Evolutionary conservation across 306 rosid genomes (phyloP), one percentile per base, ranked within the genome.

Genomic region (Lagenaria siceraria): DNA sequence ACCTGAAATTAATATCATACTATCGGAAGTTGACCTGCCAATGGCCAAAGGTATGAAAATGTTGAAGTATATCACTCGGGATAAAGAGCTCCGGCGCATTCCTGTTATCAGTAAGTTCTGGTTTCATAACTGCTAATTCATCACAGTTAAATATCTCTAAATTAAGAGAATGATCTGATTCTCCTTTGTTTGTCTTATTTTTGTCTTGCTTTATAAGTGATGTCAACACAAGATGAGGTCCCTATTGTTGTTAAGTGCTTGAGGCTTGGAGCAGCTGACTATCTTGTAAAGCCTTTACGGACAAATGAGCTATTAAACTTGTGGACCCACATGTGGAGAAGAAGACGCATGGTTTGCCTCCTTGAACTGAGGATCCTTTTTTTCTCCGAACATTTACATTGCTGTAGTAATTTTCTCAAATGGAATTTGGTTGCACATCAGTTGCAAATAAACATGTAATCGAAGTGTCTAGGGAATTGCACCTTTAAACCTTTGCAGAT

Each of bases 241-340:
- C 88, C 99, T 71, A 74, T 90, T 84, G 99, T 96, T 79, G 99
- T 96, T 36, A 96, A 92, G 88, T 96, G 99, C 91, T 80, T 92
- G 91, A 89, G 90, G 87, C 97, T 92, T 35, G 99, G 99, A 86
- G 99, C 98, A 42, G 98, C 98, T 0, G 98, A 96, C 88, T 96
- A 96, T 89, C 99, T 96, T 75, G 98, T 96, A 29, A 96, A 96
- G 93, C 99, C 99, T 75, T 85, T 96, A 83, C 90, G 99, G 78
- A 90, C 97, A 70, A 96, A 96, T 87, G 99, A 96, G 86, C 96
- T 96, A 81, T 79, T 96, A 74, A 96, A 89, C 83, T 86, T 96
- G 91, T 96, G 98, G 99, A 96, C 92, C 3, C 99, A 96, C 88
- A 84, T 92, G 99, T 96, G 99, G 99, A 88, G 98, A 86, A 88